A percentile compares a stretch with the other conserved stretches of the same genome.
Evolutionary conservation across 805 yeast species (phyloP).

Genomic region (Wickerhamiella shivajii): DNA sequence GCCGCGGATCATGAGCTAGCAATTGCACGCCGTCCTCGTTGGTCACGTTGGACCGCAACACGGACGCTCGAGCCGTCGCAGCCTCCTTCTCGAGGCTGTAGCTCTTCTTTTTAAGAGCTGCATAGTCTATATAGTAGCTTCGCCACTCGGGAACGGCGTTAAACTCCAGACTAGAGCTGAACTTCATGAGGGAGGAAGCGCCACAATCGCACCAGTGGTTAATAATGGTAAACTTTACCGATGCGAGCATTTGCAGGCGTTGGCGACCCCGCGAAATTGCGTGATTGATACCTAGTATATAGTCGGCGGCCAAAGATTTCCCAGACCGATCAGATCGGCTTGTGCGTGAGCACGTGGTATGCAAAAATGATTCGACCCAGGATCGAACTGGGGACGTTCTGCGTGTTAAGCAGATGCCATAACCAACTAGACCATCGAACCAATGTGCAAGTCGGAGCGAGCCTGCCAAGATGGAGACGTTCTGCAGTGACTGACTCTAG

Average conservation of each 20-base stretch:
- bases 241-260: too few relatives aligned
- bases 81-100: slow-evolving; percentile 61
- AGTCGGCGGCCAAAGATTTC: too few relatives aligned
- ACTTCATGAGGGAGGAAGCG: slow-evolving; percentile 48
- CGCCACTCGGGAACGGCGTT: slow-evolving; percentile 99
- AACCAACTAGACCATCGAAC: slow-evolving; percentile 89
- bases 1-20: slow-evolving; percentile 35
- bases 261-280: too few relatives aligned
- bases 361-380: slow-evolving; percentile 94
- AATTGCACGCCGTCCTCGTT: slow-evolving; percentile 20
- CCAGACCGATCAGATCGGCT: too few relatives aligned
- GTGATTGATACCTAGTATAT: too few relatives aligned
- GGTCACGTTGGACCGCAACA: too few relatives aligned
- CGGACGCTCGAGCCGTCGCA: slow-evolving; percentile 14
- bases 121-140: slow-evolving; percentile 77
- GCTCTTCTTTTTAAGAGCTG: slow-evolving; percentile 70
- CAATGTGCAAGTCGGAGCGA: too few relatives aligned
- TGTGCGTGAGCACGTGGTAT: too few relatives aligned
- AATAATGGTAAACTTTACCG: too few relatives aligned
- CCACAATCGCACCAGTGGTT: slow-evolving; percentile 5
- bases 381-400: slow-evolving; percentile 99
- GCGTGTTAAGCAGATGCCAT: slow-evolving; percentile 99
- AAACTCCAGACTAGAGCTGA: slow-evolving; percentile 86
- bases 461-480: too few relatives aligned
- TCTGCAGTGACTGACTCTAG: too few relatives aligned